Evolutionary conservation across 2,329 filamentous ascomycete genomes (phyloP).

Genomic region (Tolypocladium nubicola): DNA sequence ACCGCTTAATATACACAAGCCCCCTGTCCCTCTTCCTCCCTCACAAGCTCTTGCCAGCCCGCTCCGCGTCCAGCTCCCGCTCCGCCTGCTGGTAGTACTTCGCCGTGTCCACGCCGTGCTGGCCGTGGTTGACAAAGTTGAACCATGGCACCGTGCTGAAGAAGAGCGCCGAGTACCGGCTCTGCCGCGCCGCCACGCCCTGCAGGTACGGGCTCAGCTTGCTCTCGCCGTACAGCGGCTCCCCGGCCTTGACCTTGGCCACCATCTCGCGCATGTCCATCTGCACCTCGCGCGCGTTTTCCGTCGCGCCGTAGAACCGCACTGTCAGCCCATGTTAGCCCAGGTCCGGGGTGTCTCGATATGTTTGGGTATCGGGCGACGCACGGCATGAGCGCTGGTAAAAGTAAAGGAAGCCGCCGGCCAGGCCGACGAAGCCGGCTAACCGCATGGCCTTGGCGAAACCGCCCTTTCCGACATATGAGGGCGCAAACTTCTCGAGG

Average conservation of each 20-base stretch:
- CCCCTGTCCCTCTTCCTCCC: slow-evolving; percentile 2
- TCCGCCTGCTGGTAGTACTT: slow-evolving; percentile 98
- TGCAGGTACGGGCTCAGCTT: slow-evolving; percentile 79
- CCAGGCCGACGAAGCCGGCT: slow-evolving; percentile 57
- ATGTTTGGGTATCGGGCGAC: slow-evolving; percentile 18
- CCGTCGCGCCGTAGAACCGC: slow-evolving; percentile 89
- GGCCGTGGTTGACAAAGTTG: slow-evolving; percentile 93
- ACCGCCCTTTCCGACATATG: slow-evolving; percentile 70
- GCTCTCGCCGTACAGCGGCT: slow-evolving; percentile 79
- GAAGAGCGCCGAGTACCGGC: slow-evolving; percentile 79
- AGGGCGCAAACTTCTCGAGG: slow-evolving; percentile 79
- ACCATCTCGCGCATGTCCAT: slow-evolving; percentile 99
- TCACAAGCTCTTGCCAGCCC: slow-evolving; percentile 2
- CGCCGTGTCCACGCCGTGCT: slow-evolving; percentile 94
- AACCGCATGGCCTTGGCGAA: slow-evolving; percentile 79
- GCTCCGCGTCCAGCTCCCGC: slow-evolving; percentile 78
- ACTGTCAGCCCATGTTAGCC: slow-evolving; percentile 38
- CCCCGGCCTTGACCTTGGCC: slow-evolving; percentile 82
- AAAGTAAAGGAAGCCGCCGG: slow-evolving; percentile 73
- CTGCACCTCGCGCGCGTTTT: slow-evolving; percentile 84
- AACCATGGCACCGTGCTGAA: slow-evolving; percentile 86
- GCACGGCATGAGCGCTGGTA: slow-evolving; percentile 78
- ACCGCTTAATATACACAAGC: slow-evolving; percentile 15
- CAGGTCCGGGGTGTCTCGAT: background rate
- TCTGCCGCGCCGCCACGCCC: slow-evolving; percentile 85